Percentiles rank a stretch among this genome's conserved stretches.
phyloP scores from a whole-genome alignment of 192 early-diverging fungal species.

The Coemansia sp. region DNA sequence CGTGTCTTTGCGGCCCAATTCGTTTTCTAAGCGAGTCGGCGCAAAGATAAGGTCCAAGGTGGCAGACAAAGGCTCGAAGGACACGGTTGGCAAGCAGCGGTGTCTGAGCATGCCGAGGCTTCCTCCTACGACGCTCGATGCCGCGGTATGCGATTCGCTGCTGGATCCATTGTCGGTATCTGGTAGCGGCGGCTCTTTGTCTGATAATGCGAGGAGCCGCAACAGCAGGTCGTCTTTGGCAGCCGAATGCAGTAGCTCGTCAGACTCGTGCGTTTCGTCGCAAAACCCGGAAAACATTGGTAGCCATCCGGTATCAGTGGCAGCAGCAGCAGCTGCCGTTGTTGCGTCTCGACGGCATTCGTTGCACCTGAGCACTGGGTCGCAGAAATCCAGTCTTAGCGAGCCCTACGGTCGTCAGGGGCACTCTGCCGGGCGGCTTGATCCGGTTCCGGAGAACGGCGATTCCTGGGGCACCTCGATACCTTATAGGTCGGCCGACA shows the following conservation, averaged over 20 bases:
- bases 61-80: not conserved
- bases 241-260: not conserved
- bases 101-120: conserved; percentile 45
- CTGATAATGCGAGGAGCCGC: not conserved
- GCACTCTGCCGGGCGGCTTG: conserved; percentile 2
- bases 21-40: conserved; percentile 12
- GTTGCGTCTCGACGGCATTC: conserved; percentile 16
- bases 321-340: conserved; percentile 5
- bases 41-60: not conserved
- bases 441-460: conserved; percentile 29
- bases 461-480: conserved; percentile 18
- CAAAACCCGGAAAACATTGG: not conserved
- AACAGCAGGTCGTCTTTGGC: conserved; percentile 7
- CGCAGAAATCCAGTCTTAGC: not conserved
- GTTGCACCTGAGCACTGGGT: conserved; percentile 13
- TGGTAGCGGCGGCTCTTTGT: not conserved
- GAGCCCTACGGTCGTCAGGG: conserved; percentile 7
- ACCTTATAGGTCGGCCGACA: conserved; percentile 3
- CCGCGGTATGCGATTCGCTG: conserved; percentile 31
- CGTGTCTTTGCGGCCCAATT: conserved; percentile 31
- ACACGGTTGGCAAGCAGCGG: conserved; percentile 14
- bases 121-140: conserved; percentile 36
- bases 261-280: conserved; percentile 2
- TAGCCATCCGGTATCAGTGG: not conserved
- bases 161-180: conserved; percentile 15